phyloP scores from a whole-genome alignment of 306 rosid genomes.

The Inga laurina region DNA sequence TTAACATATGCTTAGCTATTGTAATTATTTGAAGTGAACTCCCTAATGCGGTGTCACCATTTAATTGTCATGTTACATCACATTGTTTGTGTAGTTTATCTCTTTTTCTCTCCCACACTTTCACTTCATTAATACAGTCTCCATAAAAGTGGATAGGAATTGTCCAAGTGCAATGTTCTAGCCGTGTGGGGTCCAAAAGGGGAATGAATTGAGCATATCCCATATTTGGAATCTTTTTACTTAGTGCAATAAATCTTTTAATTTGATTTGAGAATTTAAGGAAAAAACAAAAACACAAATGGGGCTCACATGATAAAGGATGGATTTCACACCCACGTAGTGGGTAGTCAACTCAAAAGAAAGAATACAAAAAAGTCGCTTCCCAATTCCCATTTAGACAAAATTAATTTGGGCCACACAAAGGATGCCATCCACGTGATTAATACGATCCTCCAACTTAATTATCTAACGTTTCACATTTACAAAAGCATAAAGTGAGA shows the following conservation, averaged over 20 bases:
- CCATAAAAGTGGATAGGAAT: not conserved
- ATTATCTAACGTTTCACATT: not conserved
- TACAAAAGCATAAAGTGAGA: not conserved
- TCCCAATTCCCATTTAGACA: not conserved
- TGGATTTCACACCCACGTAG: too few species aligned
- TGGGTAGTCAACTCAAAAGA: too few species aligned
- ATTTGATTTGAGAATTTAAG: not conserved
- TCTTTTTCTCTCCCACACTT: not conserved
- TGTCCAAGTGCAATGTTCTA: not conserved
- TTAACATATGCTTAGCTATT: not conserved
- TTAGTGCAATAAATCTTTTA: not conserved
- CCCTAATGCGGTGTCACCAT: not conserved
- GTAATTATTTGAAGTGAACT: not conserved
- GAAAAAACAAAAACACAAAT: not conserved
- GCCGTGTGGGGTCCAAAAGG: not conserved
- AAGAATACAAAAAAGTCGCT: too few species aligned
- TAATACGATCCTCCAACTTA: not conserved
- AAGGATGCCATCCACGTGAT: slow-evolving; percentile 24
- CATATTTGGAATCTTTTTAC: not conserved
- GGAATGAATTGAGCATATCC: not conserved
- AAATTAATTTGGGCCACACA: too few species aligned
- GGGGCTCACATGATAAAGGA: not conserved
- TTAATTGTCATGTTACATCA: not conserved
- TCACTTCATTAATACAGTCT: not conserved
- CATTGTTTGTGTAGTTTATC: slow-evolving; percentile 9